These are phyloP conservation scores for Septoria petroselini DNA, from an alignment of 2,329 filamentous ascomycete genomes.

Conservation along the genomic window DNA sequence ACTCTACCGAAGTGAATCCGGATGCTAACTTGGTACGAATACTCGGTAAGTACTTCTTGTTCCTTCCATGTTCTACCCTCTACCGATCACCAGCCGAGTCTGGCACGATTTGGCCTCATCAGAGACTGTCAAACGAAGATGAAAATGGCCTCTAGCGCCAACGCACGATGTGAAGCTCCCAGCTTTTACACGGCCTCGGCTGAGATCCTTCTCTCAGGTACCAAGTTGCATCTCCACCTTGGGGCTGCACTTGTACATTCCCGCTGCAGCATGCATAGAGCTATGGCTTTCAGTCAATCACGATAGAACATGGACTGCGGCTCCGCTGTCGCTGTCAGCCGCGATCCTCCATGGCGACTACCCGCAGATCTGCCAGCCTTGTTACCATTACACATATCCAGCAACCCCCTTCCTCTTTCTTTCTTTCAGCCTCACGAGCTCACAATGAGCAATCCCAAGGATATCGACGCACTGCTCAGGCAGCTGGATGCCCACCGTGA, in stretches of 20 bases:
- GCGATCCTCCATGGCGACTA: not conserved
- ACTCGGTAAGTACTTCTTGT: too few relatives aligned
- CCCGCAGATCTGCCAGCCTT: not conserved
- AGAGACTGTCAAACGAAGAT: too few relatives aligned
- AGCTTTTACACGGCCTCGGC: not conserved
- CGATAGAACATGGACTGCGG: not conserved
- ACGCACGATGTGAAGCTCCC: not conserved
- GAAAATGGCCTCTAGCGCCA: too few relatives aligned
- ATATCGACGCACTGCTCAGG: slow-evolving; percentile 18
- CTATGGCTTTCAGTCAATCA: slow-evolving; percentile 1
- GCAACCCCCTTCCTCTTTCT: not conserved
- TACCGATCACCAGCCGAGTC: too few relatives aligned
- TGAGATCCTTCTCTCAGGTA: not conserved
- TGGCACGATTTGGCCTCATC: too few relatives aligned
- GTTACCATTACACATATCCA: not conserved
- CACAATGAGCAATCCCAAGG: not conserved
- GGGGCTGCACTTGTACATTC: not conserved
- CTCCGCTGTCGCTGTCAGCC: not conserved
- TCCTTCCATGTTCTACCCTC: too few relatives aligned
- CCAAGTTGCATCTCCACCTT: slow-evolving; percentile 6
- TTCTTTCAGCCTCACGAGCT: not conserved
- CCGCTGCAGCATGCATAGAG: slow-evolving; percentile 10
- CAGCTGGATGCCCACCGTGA: slow-evolving; percentile 26
- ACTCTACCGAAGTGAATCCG: too few relatives aligned
- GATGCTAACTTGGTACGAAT: too few relatives aligned